Base-by-base conservation (phyloP, 2,329 filamentous ascomycete species). In the Fusarium coicis region DNA sequence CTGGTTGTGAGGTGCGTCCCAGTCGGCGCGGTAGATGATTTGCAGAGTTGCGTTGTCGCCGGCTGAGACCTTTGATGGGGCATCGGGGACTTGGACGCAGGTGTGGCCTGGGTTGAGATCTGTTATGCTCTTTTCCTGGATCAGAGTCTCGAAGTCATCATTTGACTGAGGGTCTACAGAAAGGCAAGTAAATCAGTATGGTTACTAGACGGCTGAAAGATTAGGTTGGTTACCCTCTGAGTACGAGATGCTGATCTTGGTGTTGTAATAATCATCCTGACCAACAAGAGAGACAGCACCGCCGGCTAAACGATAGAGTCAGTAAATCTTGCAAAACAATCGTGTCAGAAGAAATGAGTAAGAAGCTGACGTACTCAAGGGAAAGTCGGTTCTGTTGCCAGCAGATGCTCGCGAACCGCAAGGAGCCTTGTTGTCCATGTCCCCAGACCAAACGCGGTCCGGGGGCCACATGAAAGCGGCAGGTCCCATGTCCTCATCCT, bases 381-480 rank as follows among this genome's bases (percentile, higher is more conserved):
- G 90, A 69, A 90, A 91, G 8, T 84, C 77, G 1, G 88, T 90
- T 61, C 89, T 82, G 68, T 88, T 88, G 1, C 79, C 80, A 6
- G 84, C 81, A 2, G 82, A 81, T 21, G 83, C 81, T 16, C 81
- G 79, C 16, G 87, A 89, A 58, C 89, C 89, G 74, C 90, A 91
- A 0, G 89, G 89, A 11, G 85, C 83, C 10, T 78, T 87, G 74
- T 90, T 90, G 75, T 91, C 89, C 42, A 84, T 80, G 18, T 83
- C 82, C 36, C 85, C 86, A 55, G 83, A 83, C 88, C 89, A 92
- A 44, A 82, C 81, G 57, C 89, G 83, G 78, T 91, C 88, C 19
- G 83, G 77, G 8, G 89, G 89, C 89, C 89, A 91, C 79, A 91
- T 82, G 77, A 91, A 90, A 15, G 87, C 87, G 26, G 88, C 88